Base-by-base conservation (phyloP, 106 monocot species). In the Phalaenopsis aphrodite region DNA sequence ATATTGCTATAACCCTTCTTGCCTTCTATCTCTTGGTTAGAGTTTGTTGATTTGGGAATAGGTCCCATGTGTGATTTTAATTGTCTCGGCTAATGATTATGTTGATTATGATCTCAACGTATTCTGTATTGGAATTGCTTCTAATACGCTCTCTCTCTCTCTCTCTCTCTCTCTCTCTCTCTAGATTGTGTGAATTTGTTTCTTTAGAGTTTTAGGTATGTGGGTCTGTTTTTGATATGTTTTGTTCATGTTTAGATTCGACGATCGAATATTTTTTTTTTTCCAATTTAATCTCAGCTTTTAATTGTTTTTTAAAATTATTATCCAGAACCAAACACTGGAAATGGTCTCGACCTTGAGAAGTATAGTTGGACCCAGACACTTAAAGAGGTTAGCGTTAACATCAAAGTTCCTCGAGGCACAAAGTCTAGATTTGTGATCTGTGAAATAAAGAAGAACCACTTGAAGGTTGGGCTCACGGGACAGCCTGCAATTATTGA, bases 321-420 rank as follows among this genome's bases (percentile, higher is more conserved):
- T 48, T 41, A 55, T 83, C 41, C 68, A 98, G 94, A 78, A 30
- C 94, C 98, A 72, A 98, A 98, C 72, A n/a, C 81, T 84, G 94
- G 92, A 72, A 98, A 98, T 86, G 98, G 98, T 66, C 78, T 94
- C 83, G 98, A 98, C 84, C 76, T 98, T 66, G 94, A 89, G 72
- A 93, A 89, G 14, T 94, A 98, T 76, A 90, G 90, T 41, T 98
- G 94, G 98, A 93, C 85, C 46, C 98, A 98, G 80, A 87, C 90
- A 39, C 86, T 98, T 65, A 91, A 94, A 84, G 94, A 98, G 78
- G 85, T 91, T 75, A 92, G 73, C 41, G 79, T 98, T 37, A 91
- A 23, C 47, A 84, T 98, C 58, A 91, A 92, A 48, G 85, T 98
- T 83, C 92, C 98, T 78, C 79, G 48, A 21, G 98, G 91, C 72